phyloP scores from a whole-genome alignment of 805 yeast species.

The Ogataea pignaliae region DNA sequence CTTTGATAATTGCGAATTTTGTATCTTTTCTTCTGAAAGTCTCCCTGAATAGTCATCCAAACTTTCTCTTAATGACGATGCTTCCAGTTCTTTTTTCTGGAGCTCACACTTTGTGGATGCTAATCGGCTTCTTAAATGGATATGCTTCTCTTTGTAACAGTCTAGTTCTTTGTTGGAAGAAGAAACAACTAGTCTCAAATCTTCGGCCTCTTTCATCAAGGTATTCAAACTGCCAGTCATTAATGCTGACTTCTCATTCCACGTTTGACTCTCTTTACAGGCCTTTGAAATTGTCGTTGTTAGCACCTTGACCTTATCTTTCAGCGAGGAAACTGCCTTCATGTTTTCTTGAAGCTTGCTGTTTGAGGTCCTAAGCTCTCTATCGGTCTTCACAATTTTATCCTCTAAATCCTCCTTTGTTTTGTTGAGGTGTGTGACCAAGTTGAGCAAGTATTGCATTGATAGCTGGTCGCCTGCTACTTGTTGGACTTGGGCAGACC shows the following conservation, averaged over 20 bases:
- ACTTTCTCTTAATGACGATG: constrained; percentile 31
- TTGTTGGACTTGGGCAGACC: too few relatives aligned
- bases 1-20: constrained; percentile 26
- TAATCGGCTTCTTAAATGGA: constrained; percentile 13
- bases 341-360: constrained; percentile 4
- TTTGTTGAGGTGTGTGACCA: constrained; percentile 11
- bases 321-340: constrained; percentile 7
- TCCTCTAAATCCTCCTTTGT: constrained; percentile 8
- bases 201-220: constrained; percentile 6
- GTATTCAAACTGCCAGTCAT: constrained; percentile 1
- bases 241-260: constrained; percentile 4
- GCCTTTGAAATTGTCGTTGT: constrained; percentile 3
- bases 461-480: constrained; percentile 8
- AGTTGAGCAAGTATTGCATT: constrained; percentile 17
- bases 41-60: constrained; percentile 42
- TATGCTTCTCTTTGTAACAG: constrained; percentile 9
- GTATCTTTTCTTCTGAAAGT: constrained; percentile 43
- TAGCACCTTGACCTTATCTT: constrained; percentile 3
- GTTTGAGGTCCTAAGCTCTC: constrained; percentile 5
- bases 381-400: constrained; percentile 4
- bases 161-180: constrained; percentile 8
- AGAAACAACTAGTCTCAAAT: constrained; percentile 4
- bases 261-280: constrained; percentile 3
- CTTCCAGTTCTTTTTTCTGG: constrained; percentile 18
- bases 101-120: constrained; percentile 4